Conservation (phyloP, 2,329 filamentous ascomycete genomes). For the Xylariaceae sp. region DNA sequence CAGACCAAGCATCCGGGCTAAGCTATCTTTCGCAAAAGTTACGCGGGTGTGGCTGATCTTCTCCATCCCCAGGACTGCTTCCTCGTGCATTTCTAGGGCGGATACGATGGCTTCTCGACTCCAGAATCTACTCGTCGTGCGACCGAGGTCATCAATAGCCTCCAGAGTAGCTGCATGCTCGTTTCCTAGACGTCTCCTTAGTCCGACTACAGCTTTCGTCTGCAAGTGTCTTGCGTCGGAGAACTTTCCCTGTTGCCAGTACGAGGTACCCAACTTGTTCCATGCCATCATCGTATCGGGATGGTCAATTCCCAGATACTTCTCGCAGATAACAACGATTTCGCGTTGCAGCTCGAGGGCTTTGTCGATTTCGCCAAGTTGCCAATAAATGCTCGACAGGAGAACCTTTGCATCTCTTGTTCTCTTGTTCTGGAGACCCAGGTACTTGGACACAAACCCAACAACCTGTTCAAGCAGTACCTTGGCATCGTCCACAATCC, state of each 20-base stretch:
- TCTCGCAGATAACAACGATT: conserved; percentile 1
- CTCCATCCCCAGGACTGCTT: conserved; percentile 1
- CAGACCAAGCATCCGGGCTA: too few species aligned
- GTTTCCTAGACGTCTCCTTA: not conserved
- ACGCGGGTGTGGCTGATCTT: too few species aligned
- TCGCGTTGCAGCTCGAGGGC: conserved; percentile 1
- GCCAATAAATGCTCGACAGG: not conserved
- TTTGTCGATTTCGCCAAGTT: not conserved
- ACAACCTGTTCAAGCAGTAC: not conserved
- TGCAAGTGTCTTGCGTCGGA: not conserved
- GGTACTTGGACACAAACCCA: not conserved
- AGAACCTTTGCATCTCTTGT: not conserved
- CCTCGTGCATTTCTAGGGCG: not conserved
- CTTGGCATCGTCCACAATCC: not conserved
- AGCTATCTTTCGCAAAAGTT: too few species aligned
- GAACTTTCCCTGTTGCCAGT: conserved; percentile 3
- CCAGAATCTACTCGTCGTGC: not conserved
- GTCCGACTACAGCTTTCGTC: not conserved
- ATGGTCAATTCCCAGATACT: not conserved
- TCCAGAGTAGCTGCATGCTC: conserved; percentile 1
- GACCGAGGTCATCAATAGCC: conserved; percentile 1
- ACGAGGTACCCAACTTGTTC: not conserved
- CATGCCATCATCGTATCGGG: conserved; percentile 2
- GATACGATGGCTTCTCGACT: not conserved
- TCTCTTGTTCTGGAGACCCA: not conserved